phyloP scores from a whole-genome alignment of 352 stramenopile species.

The Pythium volutum region DNA sequence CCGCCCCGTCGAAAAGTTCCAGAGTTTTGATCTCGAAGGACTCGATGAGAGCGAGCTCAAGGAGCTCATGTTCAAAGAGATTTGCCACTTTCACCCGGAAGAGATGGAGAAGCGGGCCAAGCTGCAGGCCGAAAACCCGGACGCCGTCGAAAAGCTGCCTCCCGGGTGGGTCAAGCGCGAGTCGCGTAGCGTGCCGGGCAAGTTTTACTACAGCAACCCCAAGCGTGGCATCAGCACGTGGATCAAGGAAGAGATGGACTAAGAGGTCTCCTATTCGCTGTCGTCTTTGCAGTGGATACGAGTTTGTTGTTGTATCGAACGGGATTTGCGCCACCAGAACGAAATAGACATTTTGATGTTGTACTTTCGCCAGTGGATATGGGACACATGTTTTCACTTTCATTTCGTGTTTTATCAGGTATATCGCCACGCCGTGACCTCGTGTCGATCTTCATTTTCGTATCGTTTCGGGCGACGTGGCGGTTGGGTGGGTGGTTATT shows the following conservation, averaged over 20 bases:
- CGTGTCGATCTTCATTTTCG: neutral
- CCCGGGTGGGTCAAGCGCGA: slow-evolving; percentile 85
- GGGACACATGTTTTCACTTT: neutral
- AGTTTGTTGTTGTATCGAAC: slow-evolving; percentile 12
- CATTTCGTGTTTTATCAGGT: slow-evolving; percentile 16
- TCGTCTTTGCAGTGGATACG: slow-evolving; percentile 9
- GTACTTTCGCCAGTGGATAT: neutral
- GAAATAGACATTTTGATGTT: slow-evolving; percentile 7
- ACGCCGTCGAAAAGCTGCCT: slow-evolving; percentile 68
- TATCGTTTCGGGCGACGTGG: neutral
- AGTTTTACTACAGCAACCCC: slow-evolving; percentile 89
- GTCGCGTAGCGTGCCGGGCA: slow-evolving; percentile 78
- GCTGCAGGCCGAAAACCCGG: slow-evolving; percentile 67
- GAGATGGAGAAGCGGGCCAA: slow-evolving; percentile 88
- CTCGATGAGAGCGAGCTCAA: slow-evolving; percentile 83
- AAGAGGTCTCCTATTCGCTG: slow-evolving; percentile 11
- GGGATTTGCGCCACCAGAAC: neutral
- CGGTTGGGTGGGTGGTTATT: neutral
- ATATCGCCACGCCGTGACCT: neutral
- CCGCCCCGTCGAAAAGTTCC: slow-evolving; percentile 65
- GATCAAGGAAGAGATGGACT: slow-evolving; percentile 86
- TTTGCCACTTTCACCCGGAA: slow-evolving; percentile 85
- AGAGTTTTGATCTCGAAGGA: slow-evolving; percentile 85
- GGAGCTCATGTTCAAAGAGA: slow-evolving; percentile 91
- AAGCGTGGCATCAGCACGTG: slow-evolving; percentile 89